Base-by-base conservation (phyloP, 139 green algal genomes). In the Chlamydomonas sphaeroides region DNA sequence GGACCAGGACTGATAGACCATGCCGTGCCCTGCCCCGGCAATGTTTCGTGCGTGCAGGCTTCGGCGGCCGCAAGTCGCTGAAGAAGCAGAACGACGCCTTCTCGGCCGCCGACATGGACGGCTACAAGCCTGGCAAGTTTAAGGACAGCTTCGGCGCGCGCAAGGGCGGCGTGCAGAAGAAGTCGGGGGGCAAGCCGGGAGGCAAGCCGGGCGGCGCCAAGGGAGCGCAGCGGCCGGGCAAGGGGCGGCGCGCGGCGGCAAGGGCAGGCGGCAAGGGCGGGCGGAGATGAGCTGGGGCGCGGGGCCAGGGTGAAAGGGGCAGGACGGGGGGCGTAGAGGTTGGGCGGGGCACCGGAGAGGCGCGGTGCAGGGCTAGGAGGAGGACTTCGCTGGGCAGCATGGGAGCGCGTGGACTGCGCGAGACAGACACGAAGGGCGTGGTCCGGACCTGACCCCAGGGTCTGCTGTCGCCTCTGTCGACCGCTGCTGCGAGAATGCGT, bases 21-120 rank as follows among this genome's bases (percentile, higher is more conserved):
- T n/a, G n/a, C n/a, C n/a, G n/a, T n/a, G n/a, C n/a, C n/a, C n/a
- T n/a, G n/a, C n/a, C n/a, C n/a, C n/a, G n/a, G n/a, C n/a, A n/a
- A n/a, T n/a, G n/a, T n/a, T n/a, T n/a, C n/a, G n/a, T 42, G 26
- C 25, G 2, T 32, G 41, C 87, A 92, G 94, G 95, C 23, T 98
- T 98, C 90, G 96, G 96, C 28, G 96, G 96, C 3, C 88, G 80
- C 65, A 98, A 98, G 87, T 76, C 89, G 17, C 49, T 93, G 67
- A 76, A 79, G 36, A 98, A 98, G 90, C 95, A 97, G 91, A 99
- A 99, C 87, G 95, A 98, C 73, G 93, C 94, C 0, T 85, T 80
- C 41, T 95, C 89, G 4, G 87, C 94, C 7, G 93, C 92, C 18
- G 89, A 96, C 85, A 96, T 98, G 94, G 84, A 90, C 51, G 73